Conservation (phyloP, 1,284 basidiomycete genomes). For the Tilletia horrida region DNA sequence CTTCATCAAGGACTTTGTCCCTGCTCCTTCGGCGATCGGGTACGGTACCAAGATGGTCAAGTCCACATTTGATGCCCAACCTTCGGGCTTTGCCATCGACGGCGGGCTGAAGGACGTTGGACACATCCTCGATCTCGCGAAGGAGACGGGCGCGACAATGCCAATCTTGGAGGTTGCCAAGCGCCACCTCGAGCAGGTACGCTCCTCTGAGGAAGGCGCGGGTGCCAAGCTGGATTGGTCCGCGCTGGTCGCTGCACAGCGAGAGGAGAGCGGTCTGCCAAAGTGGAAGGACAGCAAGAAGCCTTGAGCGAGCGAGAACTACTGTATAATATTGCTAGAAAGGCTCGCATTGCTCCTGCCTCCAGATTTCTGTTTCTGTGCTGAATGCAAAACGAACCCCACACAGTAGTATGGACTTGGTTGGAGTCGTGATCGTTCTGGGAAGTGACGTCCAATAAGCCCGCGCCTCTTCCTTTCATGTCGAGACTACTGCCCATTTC, state of each 20-base stretch:
- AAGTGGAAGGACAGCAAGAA: neutral
- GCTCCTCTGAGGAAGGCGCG: neutral
- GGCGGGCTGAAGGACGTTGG: conserved; percentile 6
- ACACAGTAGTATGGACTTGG: no score
- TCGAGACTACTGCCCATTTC: no score
- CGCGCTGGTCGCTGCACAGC: conserved; percentile 1
- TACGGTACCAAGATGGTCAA: conserved; percentile 17
- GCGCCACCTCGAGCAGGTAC: neutral
- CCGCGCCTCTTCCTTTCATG: no score
- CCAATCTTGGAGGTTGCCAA: conserved; percentile 2
- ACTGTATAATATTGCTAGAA: no score
- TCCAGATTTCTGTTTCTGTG: no score
- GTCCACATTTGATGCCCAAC: conserved; percentile 11
- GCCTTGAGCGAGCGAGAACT: neutral
- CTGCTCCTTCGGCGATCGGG: conserved; percentile 12
- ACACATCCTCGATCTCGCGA: conserved; percentile 2
- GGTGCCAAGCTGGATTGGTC: conserved; percentile 8
- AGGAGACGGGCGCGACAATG: neutral
- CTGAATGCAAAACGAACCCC: no score
- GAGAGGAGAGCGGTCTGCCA: conserved; percentile 1
- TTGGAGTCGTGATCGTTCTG: no score
- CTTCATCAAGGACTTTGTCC: conserved; percentile 36
- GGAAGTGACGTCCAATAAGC: no score
- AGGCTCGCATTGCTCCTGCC: no score
- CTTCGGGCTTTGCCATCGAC: conserved; percentile 7